These are phyloP conservation scores for Leersia perrieri DNA, from an alignment of 176 grass and related monocot species.

Conservation along the genomic window DNA sequence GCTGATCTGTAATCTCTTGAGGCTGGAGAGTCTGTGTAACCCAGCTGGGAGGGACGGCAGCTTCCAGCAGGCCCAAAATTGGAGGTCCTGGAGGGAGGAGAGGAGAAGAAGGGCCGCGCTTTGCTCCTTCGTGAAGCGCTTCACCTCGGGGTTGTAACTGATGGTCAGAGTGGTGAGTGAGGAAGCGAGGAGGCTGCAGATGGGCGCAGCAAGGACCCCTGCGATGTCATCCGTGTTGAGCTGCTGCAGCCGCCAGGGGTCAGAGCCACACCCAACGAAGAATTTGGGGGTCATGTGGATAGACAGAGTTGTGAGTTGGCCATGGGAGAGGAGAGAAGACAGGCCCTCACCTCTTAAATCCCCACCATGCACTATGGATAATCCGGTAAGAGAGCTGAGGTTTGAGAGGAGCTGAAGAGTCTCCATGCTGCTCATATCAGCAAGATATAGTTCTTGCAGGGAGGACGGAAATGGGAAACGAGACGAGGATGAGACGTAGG, in stretches of 20 bases:
- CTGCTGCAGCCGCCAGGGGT: too few species aligned
- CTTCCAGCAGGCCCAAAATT: fast-evolving
- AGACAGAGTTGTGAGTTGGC: fast-evolving
- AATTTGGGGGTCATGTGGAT: neutral
- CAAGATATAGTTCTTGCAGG: fast-evolving
- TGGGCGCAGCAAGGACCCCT: neutral
- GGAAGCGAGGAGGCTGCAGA: conserved; percentile 2
- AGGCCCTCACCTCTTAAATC: neutral
- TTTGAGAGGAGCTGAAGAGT: neutral
- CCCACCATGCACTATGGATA: fast-evolving
- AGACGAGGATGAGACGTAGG: too few species aligned
- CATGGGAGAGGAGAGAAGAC: neutral
- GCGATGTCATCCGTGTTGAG: fast-evolving
- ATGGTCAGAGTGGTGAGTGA: neutral
- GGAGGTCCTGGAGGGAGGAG: neutral
- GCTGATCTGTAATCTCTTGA: neutral
- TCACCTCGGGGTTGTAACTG: fast-evolving
- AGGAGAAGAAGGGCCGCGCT: neutral
- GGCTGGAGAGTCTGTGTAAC: neutral
- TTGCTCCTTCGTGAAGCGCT: neutral
- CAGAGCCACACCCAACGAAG: too few species aligned
- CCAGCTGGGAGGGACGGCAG: too few species aligned
- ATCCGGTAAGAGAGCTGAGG: neutral
- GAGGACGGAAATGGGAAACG: neutral
- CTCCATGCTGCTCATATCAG: fast-evolving